Percentiles rank a stretch among this genome's conserved stretches.
Evolutionary conservation across 257 asterid genomes (phyloP).

Genomic region (Solanum infundibuliforme): DNA sequence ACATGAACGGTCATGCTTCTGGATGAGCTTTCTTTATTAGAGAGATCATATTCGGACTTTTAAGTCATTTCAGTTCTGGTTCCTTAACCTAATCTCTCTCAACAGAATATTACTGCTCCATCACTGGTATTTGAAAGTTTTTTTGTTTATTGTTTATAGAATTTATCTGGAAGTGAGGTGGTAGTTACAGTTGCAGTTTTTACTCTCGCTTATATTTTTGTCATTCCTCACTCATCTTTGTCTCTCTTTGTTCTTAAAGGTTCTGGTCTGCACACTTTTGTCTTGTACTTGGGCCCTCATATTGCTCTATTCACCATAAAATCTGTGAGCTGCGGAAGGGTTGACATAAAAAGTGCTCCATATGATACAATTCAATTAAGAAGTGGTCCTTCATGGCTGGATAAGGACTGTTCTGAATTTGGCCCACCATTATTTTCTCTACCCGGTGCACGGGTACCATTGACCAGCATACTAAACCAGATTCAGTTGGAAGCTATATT

Average conservation of each 20-base stretch:
- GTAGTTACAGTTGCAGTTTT: background rate
- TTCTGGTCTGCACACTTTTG: constrained; percentile 28
- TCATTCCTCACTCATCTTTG: background rate
- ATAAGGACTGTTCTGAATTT: constrained; percentile 16
- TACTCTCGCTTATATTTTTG: background rate
- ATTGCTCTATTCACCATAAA: constrained; percentile 24
- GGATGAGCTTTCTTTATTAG: background rate
- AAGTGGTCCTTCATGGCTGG: constrained; percentile 28
- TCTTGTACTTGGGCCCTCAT: constrained; percentile 28
- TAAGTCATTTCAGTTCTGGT: background rate
- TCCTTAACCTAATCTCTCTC: background rate
- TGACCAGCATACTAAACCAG: constrained; percentile 18
- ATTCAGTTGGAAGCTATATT: constrained; percentile 24
- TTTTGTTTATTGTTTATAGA: background rate
- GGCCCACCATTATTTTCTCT: constrained; percentile 12
- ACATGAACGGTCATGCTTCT: background rate
- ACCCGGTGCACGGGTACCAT: constrained; percentile 18
- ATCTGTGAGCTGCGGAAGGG: constrained; percentile 21
- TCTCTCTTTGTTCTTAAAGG: constrained; percentile 6
- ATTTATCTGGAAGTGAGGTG: background rate
- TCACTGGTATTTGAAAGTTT: background rate
- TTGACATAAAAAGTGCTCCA: constrained; percentile 24
- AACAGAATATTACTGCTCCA: background rate
- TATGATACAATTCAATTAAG: constrained; percentile 27
- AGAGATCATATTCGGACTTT: background rate